Base-by-base conservation (phyloP, 352 stramenopile species). In the Globisporangium paroecandrum region DNA sequence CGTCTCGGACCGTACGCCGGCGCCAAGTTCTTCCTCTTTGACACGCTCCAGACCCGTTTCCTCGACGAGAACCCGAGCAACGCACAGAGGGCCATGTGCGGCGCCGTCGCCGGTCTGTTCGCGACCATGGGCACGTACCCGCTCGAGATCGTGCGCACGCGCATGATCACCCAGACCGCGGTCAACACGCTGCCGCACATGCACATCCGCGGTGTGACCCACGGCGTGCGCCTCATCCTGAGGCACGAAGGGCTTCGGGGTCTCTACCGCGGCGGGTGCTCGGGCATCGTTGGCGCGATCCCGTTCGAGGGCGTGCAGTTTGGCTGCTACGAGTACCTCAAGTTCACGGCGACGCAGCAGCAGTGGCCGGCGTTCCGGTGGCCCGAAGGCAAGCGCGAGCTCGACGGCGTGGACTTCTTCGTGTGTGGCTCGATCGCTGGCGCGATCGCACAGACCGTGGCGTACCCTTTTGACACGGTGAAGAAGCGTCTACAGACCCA, bases 271-370 rank as follows among this genome's bases (percentile, higher is more conserved):
- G 87, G 87, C 22, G 78, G 82, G 18, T 83, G 73, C 68, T 90
- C 85, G 10, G 82, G 79, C 2, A 73, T 94, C 47, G 72, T 81
- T 12, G 87, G 87, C 41, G 80, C 85, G 47, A 90, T 94, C 54
- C 87, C 87, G 43, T 95, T 93, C 47, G 83, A 93, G 58, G 87
- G 87, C 27, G 79, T 90, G 59, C 85, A 95, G 75, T 95, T 95
- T 59, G 85, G 81, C 27, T 91, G 84, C 71, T 95, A 93, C 69
- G 87, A 92, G 71, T 92, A 86, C 65, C 69, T 91, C 64, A 95
- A 93, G 71, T 59, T 73, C 57, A 77, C 75, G n/a, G 70, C 72
- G 1, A 71, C 77, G 63, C 65, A 68, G 36, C 55, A 81, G 20
- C 81, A 83, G 29, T 91, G 81, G 80, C 83, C 82, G 9, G 68